Percentiles rank a stretch among this genome's conserved stretches.
Evolutionary conservation across 306 rosid genomes (phyloP).

Genomic region (Quercus variabilis): DNA sequence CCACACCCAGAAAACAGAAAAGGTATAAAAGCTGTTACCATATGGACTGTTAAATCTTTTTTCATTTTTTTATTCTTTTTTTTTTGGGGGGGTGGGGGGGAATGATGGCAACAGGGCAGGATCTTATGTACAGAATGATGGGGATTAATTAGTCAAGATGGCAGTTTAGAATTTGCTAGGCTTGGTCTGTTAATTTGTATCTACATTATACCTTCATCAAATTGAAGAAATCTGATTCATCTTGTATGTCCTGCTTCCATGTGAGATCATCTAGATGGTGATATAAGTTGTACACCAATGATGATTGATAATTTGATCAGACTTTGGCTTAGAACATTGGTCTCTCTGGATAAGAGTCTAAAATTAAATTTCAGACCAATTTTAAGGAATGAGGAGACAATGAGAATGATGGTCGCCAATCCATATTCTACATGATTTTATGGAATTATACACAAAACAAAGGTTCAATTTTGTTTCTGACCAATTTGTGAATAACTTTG

Average conservation of each 20-base stretch:
- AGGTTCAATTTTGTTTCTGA: no score
- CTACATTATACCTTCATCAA: slow-evolving; percentile 17
- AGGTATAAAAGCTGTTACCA: neutral
- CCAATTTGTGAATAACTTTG: no score
- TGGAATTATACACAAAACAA: no score
- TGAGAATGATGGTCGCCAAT: no score
- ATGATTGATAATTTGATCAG: neutral
- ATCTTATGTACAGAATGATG: slow-evolving; percentile 31
- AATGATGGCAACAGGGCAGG: slow-evolving; percentile 19
- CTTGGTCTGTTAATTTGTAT: slow-evolving; percentile 8
- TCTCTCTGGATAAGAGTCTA: no score
- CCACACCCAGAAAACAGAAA: neutral
- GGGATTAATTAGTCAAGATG: slow-evolving; percentile 2
- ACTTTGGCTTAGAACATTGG: no score
- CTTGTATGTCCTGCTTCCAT: neutral
- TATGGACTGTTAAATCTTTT: neutral
- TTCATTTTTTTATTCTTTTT: neutral
- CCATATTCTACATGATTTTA: no score
- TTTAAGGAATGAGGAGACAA: no score
- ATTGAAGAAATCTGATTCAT: slow-evolving; percentile 21
- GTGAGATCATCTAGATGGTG: neutral
- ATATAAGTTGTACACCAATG: neutral
- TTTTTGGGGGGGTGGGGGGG: neutral
- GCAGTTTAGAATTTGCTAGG: slow-evolving; percentile 15
- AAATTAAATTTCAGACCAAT: no score